These are phyloP conservation scores for Leishmania guyanensis DNA, from an alignment of 208 protist genomes.

Conservation along the genomic window DNA sequence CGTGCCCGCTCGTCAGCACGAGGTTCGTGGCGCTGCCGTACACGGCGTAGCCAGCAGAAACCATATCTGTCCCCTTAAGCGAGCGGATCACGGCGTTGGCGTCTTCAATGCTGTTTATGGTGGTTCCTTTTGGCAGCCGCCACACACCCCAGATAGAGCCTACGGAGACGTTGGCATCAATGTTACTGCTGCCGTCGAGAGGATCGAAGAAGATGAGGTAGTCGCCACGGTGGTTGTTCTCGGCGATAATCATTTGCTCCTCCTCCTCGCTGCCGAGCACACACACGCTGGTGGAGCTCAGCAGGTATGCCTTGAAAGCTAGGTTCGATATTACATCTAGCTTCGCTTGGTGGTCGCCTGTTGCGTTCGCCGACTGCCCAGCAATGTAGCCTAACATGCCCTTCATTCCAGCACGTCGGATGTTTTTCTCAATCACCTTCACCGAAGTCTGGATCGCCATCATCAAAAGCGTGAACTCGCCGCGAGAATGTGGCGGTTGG, in stretches of 20 bases:
- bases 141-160: conserved; percentile 95
- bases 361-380: conserved; percentile 58
- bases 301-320: conserved; percentile 87
- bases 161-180: conserved; percentile 97
- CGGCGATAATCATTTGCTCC: conserved; percentile 72
- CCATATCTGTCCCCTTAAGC: conserved; percentile 70
- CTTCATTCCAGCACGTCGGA: conserved; percentile 82
- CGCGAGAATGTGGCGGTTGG: conserved; percentile 74
- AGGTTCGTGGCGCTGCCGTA: conserved; percentile 96
- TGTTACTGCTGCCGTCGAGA: conserved; percentile 96
- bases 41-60: conserved; percentile 94
- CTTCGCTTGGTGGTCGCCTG: conserved; percentile 86
- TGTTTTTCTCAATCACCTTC: conserved; percentile 89
- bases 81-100: conserved; percentile 72
- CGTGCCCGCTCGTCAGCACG: conserved; percentile 90
- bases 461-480: conserved; percentile 90
- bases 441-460: conserved; percentile 90
- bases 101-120: conserved; percentile 77
- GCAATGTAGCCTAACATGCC: conserved; percentile 81
- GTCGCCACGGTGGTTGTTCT: conserved; percentile 62
- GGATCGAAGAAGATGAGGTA: conserved; percentile 96
- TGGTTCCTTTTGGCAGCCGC: conserved; percentile 71
- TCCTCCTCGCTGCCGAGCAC: conserved; percentile 88
- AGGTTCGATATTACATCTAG: conserved; percentile 88
- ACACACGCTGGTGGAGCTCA: conserved; percentile 71